These are phyloP conservation scores for Chlamydomonas urium DNA, from an alignment of 139 green algal species.

Conservation along the genomic window DNA sequence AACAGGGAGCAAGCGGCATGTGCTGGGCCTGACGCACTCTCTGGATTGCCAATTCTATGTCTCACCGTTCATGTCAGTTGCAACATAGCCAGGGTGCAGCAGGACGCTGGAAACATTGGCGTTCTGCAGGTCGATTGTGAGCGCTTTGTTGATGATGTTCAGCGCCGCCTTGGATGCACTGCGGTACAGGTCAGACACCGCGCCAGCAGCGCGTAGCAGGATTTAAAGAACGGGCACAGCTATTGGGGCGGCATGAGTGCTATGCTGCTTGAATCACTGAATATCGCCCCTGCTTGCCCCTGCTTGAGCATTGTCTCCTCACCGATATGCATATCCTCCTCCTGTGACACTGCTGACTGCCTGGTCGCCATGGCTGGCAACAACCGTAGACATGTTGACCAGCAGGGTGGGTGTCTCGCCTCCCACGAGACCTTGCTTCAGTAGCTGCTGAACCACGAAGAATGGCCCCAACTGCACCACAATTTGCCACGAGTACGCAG, in stretches of 20 bases:
- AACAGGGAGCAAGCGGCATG: too few relatives aligned
- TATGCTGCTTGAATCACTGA: background rate
- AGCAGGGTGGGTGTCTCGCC: slow-evolving; percentile 25
- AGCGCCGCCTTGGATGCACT: slow-evolving; percentile 64
- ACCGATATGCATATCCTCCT: slow-evolving; percentile 25
- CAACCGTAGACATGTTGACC: slow-evolving; percentile 44
- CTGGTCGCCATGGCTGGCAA: slow-evolving; percentile 31
- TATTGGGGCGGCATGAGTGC: background rate
- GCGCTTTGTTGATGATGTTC: slow-evolving; percentile 67
- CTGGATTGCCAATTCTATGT: too few relatives aligned
- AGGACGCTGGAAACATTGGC: slow-evolving; percentile 45
- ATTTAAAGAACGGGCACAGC: background rate
- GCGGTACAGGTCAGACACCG: background rate
- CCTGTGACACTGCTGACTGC: slow-evolving; percentile 24
- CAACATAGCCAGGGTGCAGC: slow-evolving; percentile 61
- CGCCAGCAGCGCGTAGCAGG: background rate
- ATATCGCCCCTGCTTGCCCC: background rate
- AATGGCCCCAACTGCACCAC: slow-evolving; percentile 39
- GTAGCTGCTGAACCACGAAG: slow-evolving; percentile 48
- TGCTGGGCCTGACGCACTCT: too few relatives aligned
- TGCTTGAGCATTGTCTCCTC: background rate
- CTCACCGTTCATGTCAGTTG: slow-evolving; percentile 29
- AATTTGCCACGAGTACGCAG: background rate
- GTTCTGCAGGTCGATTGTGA: slow-evolving; percentile 57
- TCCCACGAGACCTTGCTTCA: slow-evolving; percentile 28